Evolutionary conservation across 441 rosid genomes (phyloP), one percentile per base, ranked within the genome.

Genomic region (Populus hybrid): DNA sequence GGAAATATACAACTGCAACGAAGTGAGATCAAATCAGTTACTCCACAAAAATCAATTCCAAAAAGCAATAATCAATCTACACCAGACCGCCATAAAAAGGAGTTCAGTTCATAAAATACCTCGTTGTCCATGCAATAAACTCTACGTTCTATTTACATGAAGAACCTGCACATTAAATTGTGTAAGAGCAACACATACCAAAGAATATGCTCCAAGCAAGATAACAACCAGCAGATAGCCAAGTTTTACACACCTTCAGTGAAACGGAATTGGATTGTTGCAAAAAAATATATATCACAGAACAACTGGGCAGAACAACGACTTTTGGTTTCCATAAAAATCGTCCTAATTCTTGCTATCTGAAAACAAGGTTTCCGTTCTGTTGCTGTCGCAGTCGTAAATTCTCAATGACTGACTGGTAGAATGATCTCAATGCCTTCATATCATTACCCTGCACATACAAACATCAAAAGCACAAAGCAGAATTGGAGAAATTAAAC

Each of bases 301-400:
- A 63, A 69, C 26, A 18, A 38, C 8, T 63, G 16, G 26, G 40
- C 53, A 31, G 29, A 61, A 40, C 36, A 18, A 59, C 10, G 64
- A n/a, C 63, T 29, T 26, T 29, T 20, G 16, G 42, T 61, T 66
- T 28, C 72, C 35, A 69, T 23, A 14, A 68, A n/a, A 61, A 67
- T 33, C 71, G 1, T 20, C 4, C 3, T 33, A 33, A 11, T 69
- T 16, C 12, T 73, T 84, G 95, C 90, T 92, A 95, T 91, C 99
- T 92, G 90, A 94, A 92, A 79, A 86, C 93, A 66, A 82, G 88
- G 85, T 85, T 89, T 74, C 94, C 97, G 14, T 95, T 95, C 83
- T 91, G 97, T 72, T 89, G 95, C 73, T 14, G 20, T 29, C 31
- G 31, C 31, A 74, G 81, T 77, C 98, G 83, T 74, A 93, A 74